Evolutionary conservation across 2,329 filamentous ascomycete genomes (phyloP), one percentile per base, ranked within the genome.

Genomic region (Neofusicoccum ribis): DNA sequence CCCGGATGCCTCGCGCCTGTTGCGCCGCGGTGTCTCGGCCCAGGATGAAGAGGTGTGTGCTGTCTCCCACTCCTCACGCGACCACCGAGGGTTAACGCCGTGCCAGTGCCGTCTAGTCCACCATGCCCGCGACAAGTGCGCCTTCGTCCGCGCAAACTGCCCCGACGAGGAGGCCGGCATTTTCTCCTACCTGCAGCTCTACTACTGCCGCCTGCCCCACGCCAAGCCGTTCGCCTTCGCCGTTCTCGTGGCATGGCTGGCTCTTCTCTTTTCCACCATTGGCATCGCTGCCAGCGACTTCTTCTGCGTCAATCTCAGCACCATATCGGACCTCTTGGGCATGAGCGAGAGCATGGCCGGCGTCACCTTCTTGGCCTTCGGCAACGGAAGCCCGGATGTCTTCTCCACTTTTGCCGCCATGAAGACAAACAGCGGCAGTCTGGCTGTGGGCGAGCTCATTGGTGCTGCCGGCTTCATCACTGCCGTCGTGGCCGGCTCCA

Each of bases 391-490:
- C 67, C 95, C 95, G 2, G 95, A 99, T 78, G 93, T 99, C 51
- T 99, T 99, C 78, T 97, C 93, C 69, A 99, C 95, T 2, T 98
- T 99, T 79, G 95, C 95, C 15, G 96, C 95, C 70, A 98, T 99
- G 92, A 89, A 89, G 73, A 97, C 93, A 27, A 92, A 98, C 74
- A 97, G 93, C 75, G 94, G 94, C n/a, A 96, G 93, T 80, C 86
- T 99, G 83, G 95, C 95, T 1, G 88, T 99, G 46, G 95, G 95
- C 51, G 95, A 99, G 80, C 84, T 99, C 59, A 92, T 99, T 62
- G 95, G 95, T 39, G 95, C 95, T 11, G 95, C 95, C 39, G 89
- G 92, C 68, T 99, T 99, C 80, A 99, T 99, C 77, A 96, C 93
- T 1, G 91, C 93, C 1, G 94, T 99, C 17, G 95, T 99, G 39